phyloP scores from a whole-genome alignment of 371 early-diverging fungal species.

The Mucor irregularis region DNA sequence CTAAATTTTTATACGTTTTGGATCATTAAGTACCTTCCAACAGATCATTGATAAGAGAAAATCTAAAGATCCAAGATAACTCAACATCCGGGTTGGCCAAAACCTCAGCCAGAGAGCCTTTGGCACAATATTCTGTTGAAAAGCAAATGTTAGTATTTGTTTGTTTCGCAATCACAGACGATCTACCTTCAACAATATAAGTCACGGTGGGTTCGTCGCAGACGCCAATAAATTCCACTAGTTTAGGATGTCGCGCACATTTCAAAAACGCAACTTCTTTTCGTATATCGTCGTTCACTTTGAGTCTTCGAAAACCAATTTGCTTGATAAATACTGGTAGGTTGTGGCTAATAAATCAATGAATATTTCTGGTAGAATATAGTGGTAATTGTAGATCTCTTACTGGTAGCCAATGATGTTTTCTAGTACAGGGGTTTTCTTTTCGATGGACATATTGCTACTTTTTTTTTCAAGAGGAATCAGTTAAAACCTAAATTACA shows the following conservation, averaged over 20 bases:
- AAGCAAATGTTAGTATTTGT: not conserved
- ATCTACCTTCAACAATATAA: conserved; percentile 45
- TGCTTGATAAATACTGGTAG: conserved; percentile 46
- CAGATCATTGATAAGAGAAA: conserved; percentile 53
- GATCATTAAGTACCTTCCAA: conserved; percentile 8
- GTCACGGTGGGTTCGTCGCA: conserved; percentile 30
- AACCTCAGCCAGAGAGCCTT: conserved; percentile 47
- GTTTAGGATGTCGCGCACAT: conserved; percentile 39
- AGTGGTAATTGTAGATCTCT: too few relatives aligned
- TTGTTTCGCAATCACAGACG: too few relatives aligned
- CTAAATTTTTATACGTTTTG: too few relatives aligned
- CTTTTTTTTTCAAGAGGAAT: too few relatives aligned
- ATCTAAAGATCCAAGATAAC: conserved; percentile 54
- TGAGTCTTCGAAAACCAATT: conserved; percentile 28
- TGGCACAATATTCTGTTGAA: conserved; percentile 41
- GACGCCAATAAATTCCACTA: conserved; percentile 40
- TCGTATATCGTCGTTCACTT: conserved; percentile 27
- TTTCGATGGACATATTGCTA: too few relatives aligned
- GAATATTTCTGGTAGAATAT: too few relatives aligned
- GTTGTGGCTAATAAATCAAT: conserved; percentile 29
- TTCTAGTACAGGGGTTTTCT: too few relatives aligned
- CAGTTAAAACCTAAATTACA: too few relatives aligned
- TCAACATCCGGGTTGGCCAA: conserved; percentile 48
- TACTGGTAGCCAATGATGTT: too few relatives aligned
- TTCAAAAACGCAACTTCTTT: conserved; percentile 39